Conservation (phyloP, 148 eudicot genomes). For the Rhododendron henanense region DNA sequence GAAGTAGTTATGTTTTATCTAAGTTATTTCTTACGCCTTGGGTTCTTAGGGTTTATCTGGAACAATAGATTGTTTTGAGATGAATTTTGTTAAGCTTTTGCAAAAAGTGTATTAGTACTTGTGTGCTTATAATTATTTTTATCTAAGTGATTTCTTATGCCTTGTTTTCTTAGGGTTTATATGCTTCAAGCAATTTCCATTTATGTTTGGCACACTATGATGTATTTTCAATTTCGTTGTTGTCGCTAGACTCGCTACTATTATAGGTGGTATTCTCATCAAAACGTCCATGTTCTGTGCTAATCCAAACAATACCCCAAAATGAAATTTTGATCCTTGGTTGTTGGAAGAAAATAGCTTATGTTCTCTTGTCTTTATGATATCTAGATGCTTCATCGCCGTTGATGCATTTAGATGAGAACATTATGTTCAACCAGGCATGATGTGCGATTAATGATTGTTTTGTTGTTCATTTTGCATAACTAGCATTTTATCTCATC, state of each 20-base stretch:
- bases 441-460: neutral
- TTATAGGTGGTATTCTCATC: neutral
- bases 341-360: neutral
- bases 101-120: neutral
- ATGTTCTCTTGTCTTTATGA: neutral
- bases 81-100: neutral
- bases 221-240: neutral
- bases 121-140: neutral
- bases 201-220: neutral
- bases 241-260: neutral
- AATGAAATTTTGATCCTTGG: neutral
- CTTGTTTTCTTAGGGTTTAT: neutral
- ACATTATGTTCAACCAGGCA: neutral
- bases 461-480: neutral
- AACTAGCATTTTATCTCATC: neutral
- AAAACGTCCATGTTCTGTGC: neutral
- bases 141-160: neutral
- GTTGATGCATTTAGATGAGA: neutral
- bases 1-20: no score
- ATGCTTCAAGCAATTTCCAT: neutral
- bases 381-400: no score
- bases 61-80: neutral
- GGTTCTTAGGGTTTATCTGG: neutral
- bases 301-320: neutral
- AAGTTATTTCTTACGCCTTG: neutral